Evolutionary conservation across 164 flowering plant genomes (phyloP).

Genomic region (Brasenia schreberi): DNA sequence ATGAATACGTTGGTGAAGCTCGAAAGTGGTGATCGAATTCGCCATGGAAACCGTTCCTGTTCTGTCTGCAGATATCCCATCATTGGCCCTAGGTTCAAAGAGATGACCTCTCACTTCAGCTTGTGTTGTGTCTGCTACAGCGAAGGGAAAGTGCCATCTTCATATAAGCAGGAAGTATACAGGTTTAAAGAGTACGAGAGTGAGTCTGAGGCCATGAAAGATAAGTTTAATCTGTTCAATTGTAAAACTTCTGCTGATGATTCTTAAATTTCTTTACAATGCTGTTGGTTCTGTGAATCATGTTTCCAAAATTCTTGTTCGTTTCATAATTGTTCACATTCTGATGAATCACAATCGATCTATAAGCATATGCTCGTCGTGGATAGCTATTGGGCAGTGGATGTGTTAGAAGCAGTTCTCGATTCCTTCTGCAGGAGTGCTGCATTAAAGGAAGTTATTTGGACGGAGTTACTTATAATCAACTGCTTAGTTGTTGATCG

Average conservation of each 20-base stretch:
- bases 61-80: slow-evolving; percentile 81
- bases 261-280: slow-evolving; percentile 17
- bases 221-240: slow-evolving; percentile 69
- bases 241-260: slow-evolving; percentile 27
- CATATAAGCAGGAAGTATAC: slow-evolving; percentile 65
- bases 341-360: not conserved
- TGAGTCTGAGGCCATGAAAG: slow-evolving; percentile 76
- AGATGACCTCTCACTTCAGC: slow-evolving; percentile 61
- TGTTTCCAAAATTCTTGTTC: not conserved
- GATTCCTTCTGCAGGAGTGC: slow-evolving; percentile 11
- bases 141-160: slow-evolving; percentile 89
- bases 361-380: not conserved
- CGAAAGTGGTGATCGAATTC: slow-evolving; percentile 62
- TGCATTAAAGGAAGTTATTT: not conserved
- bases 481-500: not conserved
- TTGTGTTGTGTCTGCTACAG: slow-evolving; percentile 83
- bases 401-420: slow-evolving; percentile 5
- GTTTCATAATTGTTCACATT: not conserved
- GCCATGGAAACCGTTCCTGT: slow-evolving; percentile 76
- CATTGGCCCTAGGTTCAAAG: slow-evolving; percentile 88
- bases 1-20: slow-evolving; percentile 71
- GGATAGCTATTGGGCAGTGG: slow-evolving; percentile 24
- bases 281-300: not conserved
- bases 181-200: slow-evolving; percentile 73
- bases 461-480: not conserved